A percentile compares a stretch with the other conserved stretches of the same genome.
Conservation (phyloP, 1,284 basidiomycete genomes). For the Wallemia hederae region DNA sequence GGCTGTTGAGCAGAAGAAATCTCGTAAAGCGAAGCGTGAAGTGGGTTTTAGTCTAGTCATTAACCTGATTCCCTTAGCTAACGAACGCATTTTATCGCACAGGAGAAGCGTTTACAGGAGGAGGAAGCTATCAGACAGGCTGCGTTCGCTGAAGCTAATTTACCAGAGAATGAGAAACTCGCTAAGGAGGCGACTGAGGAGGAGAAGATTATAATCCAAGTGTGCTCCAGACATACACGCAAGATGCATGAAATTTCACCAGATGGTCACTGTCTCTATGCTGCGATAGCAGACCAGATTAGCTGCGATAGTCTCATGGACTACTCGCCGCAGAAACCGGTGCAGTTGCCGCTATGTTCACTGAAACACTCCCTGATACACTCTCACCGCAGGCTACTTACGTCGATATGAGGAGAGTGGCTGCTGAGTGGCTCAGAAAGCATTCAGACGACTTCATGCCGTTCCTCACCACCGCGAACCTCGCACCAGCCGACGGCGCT, state of each 20-base stretch:
- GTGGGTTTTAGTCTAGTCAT: background rate
- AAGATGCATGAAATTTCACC: constrained; percentile 37
- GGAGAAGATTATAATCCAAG: background rate
- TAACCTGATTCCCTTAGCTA: background rate
- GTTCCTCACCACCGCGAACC: constrained; percentile 40
- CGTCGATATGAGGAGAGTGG: constrained; percentile 27
- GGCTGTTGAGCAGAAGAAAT: constrained; percentile 10
- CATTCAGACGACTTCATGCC: constrained; percentile 81
- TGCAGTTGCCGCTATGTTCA: background rate
- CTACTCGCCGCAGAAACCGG: background rate
- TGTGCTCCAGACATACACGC: background rate
- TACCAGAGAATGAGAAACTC: background rate
- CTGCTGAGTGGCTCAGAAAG: constrained; percentile 50
- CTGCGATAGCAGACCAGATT: constrained; percentile 58
- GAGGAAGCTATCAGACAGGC: background rate
- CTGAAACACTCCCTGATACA: background rate
- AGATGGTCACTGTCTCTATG: constrained; percentile 84
- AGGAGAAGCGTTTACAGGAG: constrained; percentile 20
- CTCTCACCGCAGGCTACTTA: constrained; percentile 15
- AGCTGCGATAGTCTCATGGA: constrained; percentile 5
- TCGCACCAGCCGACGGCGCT: constrained; percentile 39
- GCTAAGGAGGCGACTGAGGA: background rate
- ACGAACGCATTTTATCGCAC: background rate
- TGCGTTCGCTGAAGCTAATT: background rate
- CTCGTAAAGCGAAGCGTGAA: constrained; percentile 5